Evolutionary conservation across 176 grass and related monocot species (phyloP), one percentile per base, ranked within the genome.

Genomic region (Tillandsia leiboldiana): DNA sequence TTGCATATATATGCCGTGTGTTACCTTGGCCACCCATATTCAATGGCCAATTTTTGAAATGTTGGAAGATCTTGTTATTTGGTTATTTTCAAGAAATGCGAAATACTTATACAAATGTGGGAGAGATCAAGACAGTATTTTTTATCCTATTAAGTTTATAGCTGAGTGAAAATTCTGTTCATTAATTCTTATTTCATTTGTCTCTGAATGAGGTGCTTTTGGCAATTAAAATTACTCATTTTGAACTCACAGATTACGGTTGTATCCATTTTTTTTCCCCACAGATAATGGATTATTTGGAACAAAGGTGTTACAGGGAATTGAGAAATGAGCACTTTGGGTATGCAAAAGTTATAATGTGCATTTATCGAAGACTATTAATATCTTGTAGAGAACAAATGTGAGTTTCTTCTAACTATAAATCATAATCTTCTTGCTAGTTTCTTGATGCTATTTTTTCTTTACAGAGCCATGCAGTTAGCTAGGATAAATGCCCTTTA

Each of bases 251-350:
- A 20, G 10, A 61, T 9, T 61, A 18, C 15, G 56, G 15, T 17
- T 61, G 22, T 22, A 23, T 9, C 9, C 18, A 8, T 18, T 24
- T 67, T 69, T 50, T 48, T 53, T 69, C 17, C 3, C 33, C 33
- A 12, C 84, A 99, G 94, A 99, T 99, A 53, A 90, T 90, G 48
- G 71, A 77, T 72, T 93, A 82, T 82, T 83, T 99, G 80, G 94
- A 99, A 78, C 94, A 99, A 51, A 89, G 85, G 72, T 93, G 91
- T 74, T 99, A 93, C 70, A 92, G 78, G 80, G 94, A 99, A 68
- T 78, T 93, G 63, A 90, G 94, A 86, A 82, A 51, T n/a, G 90
- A 87, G 72, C 90, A 83, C 73, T 90, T 86, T 51, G 87, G 90
- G 70, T 90, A 75, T 73, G 90, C 83, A 48, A 99, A 99, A 83